A percentile compares a stretch with the other conserved stretches of the same genome.
Evolutionary conservation across 305 asterid genomes (phyloP).

Genomic region (Solanum hybrid): DNA sequence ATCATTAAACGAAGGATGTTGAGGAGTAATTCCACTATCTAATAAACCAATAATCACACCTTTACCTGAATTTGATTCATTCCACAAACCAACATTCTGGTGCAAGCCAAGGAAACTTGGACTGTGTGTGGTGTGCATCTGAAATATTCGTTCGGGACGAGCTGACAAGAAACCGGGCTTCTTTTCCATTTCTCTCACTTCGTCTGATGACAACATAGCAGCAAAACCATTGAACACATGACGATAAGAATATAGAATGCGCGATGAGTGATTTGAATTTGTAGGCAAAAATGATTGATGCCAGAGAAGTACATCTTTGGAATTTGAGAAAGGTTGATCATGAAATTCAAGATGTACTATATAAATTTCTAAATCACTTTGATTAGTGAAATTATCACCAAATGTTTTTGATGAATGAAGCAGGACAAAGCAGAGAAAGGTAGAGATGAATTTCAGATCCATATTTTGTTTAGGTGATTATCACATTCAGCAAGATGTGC

Average conservation of each 20-base stretch:
- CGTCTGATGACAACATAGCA: slow-evolving; percentile 24
- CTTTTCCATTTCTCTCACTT: slow-evolving; percentile 30
- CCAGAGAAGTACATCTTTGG: background rate
- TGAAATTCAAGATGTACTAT: background rate
- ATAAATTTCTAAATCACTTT: slow-evolving; percentile 7
- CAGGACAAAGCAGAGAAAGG: background rate
- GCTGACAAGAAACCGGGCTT: slow-evolving; percentile 29
- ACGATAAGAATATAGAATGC: slow-evolving; percentile 17
- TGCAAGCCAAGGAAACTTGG: slow-evolving; percentile 7
- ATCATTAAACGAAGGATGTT: slow-evolving; percentile 5
- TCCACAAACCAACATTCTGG: slow-evolving; percentile 8
- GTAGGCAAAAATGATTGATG: background rate
- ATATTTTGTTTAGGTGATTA: background rate
- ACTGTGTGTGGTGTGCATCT: slow-evolving; percentile 39
- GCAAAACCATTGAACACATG: slow-evolving; percentile 41
- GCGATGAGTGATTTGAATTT: background rate
- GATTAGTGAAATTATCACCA: background rate
- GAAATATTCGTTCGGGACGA: slow-evolving; percentile 13
- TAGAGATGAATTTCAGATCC: background rate
- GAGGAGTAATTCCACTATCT: slow-evolving; percentile 5
- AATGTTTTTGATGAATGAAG: background rate
- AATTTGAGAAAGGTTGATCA: background rate
- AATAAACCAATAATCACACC: slow-evolving; percentile 11
- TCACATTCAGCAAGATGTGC: background rate
- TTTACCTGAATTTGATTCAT: slow-evolving; percentile 5